phyloP scores from a whole-genome alignment of 805 yeast genomes.

The Candida taoyuanica region DNA sequence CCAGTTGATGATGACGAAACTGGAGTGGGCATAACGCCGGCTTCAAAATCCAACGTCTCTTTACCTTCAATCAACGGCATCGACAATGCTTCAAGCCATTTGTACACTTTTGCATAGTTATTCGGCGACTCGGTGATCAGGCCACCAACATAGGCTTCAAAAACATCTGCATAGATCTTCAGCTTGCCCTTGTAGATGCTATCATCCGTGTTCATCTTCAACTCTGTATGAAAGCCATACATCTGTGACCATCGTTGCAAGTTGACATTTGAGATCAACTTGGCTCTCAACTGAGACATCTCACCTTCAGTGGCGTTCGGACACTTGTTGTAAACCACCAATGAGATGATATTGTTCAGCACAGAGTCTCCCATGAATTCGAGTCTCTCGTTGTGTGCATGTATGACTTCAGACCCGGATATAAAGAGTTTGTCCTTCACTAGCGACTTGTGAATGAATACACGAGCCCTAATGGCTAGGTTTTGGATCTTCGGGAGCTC shows the following conservation, averaged over 20 bases:
- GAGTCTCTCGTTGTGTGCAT: slow-evolving; percentile 75
- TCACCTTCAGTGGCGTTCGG: slow-evolving; percentile 80
- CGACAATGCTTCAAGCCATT: slow-evolving; percentile 54
- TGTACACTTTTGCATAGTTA: slow-evolving; percentile 44
- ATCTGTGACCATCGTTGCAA: slow-evolving; percentile 63
- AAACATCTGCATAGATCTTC: slow-evolving; percentile 81
- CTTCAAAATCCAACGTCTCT: slow-evolving; percentile 5
- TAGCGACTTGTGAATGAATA: slow-evolving; percentile 77
- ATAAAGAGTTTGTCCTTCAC: slow-evolving; percentile 54
- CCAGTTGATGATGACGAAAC: too few relatives aligned
- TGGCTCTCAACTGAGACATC: slow-evolving; percentile 64
- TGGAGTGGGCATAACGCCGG: too few relatives aligned
- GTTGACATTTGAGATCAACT: slow-evolving; percentile 66
- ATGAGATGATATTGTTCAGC: slow-evolving; percentile 66
- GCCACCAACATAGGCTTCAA: slow-evolving; percentile 94
- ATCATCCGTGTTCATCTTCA: slow-evolving; percentile 48
- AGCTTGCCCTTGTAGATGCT: slow-evolving; percentile 47
- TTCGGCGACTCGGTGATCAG: slow-evolving; percentile 52
- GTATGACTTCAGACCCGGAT: slow-evolving; percentile 51
- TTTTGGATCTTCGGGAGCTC: slow-evolving; percentile 62
- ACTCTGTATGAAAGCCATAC: slow-evolving; percentile 60
- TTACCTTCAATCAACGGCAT: slow-evolving; percentile 32
- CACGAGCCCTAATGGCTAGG: slow-evolving; percentile 56
- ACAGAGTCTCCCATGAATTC: slow-evolving; percentile 92
- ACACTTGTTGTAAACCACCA: slow-evolving; percentile 57